These are phyloP conservation scores for Xylariaceae sp. DNA, from an alignment of 2,329 filamentous ascomycete genomes.

Conservation along the genomic window DNA sequence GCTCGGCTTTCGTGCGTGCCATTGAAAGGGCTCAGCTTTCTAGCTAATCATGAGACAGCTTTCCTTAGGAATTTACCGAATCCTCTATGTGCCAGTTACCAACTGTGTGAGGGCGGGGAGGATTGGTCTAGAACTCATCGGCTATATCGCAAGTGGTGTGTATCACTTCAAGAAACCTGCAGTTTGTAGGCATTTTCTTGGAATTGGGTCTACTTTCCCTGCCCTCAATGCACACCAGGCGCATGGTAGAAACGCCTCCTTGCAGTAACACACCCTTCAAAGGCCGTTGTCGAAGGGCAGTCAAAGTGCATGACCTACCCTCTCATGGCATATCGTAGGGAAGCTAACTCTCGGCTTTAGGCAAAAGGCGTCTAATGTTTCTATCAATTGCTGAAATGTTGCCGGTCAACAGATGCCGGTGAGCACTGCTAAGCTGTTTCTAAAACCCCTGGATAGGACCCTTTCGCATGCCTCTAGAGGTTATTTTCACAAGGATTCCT, in stretches of 20 bases:
- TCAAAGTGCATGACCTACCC: slow-evolving; percentile 17
- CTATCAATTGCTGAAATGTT: slow-evolving; percentile 2
- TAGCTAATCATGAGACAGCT: slow-evolving; percentile 12
- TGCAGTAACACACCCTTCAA: slow-evolving; percentile 3
- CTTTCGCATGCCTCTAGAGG: background rate
- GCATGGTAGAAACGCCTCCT: slow-evolving; percentile 29
- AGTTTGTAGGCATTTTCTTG: background rate
- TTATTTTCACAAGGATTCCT: background rate
- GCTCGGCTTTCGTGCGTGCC: too few species aligned
- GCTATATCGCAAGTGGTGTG: slow-evolving; percentile 21
- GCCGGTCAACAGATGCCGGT: slow-evolving; percentile 4
- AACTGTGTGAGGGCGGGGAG: slow-evolving; percentile 25
- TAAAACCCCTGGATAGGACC: background rate
- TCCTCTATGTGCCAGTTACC: background rate
- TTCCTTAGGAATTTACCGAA: background rate
- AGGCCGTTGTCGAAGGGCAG: background rate
- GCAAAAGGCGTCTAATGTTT: slow-evolving; percentile 10
- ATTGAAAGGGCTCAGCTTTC: background rate
- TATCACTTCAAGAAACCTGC: slow-evolving; percentile 27
- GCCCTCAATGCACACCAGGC: slow-evolving; percentile 14
- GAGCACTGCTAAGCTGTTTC: background rate
- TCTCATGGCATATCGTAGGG: slow-evolving; percentile 7
- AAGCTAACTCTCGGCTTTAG: slow-evolving; percentile 17
- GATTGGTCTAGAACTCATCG: slow-evolving; percentile 23
- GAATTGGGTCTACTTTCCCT: slow-evolving; percentile 1